Base-by-base conservation (phyloP, 768 basidiomycete genomes). In the Mycena floridula region DNA sequence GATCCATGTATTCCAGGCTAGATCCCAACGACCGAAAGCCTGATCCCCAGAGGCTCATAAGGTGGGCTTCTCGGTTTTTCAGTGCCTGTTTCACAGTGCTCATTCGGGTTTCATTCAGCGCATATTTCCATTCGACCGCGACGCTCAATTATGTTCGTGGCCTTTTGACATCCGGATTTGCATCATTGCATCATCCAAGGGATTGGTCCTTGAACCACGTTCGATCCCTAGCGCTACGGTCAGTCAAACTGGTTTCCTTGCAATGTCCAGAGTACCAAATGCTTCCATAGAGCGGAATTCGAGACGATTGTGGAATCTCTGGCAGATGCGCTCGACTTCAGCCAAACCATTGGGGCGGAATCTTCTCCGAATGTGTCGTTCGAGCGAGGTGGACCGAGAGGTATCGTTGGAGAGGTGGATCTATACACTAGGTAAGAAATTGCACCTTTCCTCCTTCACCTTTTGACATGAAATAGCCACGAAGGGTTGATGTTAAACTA, bases 151-250 rank as follows among this genome's bases (percentile, higher is more conserved):
- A 94, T 64, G 74, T 97, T 46, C 85, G 96, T 15, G 78, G 82
- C 2, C 76, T 98, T 27, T 77, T 99, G 5, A 81, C 84, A 1
- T 95, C 92, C 12, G 92, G 93, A 20, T 98, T 97, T 58, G 95
- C 92, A 0, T 91, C 89, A n/a, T 64, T 91, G 43, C 81, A 92
- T 60, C 85, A 93, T 52, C 94, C 94, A 4, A 76, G 83, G 28
- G 83, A 85, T 59, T 97, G 92, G 94, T 93, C 90, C 1, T 75
- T 99, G 51, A 74, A 76, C 5, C 95, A 98, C 62, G 96, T 98
- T 32, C 83, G 92, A 35, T 90, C 87, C 0, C 79, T 81, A 1
- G 74, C 82, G 11, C 71, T 96, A 30, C 69, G 76, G 85, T 87
- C 43, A 35, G 75, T 63, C 3, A 26, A 21, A 44, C 25, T 15